phyloP scores from a whole-genome alignment of 768 basidiomycete species.

The Ramaria rubella region DNA sequence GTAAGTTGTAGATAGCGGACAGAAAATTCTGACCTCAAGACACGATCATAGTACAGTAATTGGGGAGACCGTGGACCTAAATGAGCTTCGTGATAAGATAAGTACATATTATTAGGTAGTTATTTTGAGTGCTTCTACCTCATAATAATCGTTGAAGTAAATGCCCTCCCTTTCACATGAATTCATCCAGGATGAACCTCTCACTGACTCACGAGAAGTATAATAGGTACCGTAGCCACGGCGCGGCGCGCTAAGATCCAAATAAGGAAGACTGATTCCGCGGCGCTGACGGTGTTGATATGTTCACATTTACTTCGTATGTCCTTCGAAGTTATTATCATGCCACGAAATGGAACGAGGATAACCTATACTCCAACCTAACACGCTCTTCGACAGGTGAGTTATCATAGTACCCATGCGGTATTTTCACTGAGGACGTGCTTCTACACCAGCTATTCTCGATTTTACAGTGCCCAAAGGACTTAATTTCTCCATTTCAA shows the following conservation, averaged over 20 bases:
- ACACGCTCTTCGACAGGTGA: constrained; percentile 85
- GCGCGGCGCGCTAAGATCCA: too few species aligned
- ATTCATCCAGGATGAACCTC: too few species aligned
- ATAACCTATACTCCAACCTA: constrained; percentile 86
- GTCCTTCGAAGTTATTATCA: constrained; percentile 85
- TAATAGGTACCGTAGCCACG: neutral
- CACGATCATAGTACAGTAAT: too few species aligned
- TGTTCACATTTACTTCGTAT: constrained; percentile 86
- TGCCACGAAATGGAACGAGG: constrained; percentile 95
- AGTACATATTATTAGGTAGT: too few species aligned
- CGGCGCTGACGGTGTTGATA: constrained; percentile 21
- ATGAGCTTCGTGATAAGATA: too few species aligned
- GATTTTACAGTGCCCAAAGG: constrained; percentile 87
- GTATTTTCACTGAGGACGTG: neutral
- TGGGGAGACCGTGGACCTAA: too few species aligned
- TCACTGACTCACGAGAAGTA: too few species aligned
- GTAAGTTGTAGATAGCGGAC: too few species aligned
- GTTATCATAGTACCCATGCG: constrained; percentile 7
- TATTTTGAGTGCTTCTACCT: too few species aligned
- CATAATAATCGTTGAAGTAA: too few species aligned
- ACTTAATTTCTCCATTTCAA: constrained; percentile 72
- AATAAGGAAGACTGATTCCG: neutral
- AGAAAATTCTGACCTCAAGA: too few species aligned
- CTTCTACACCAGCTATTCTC: constrained; percentile 61
- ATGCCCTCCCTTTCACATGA: too few species aligned